Evolutionary conservation across 129 eudicot genomes (phyloP), one percentile per base, ranked within the genome.

Genomic region (Flaveria bidentis): DNA sequence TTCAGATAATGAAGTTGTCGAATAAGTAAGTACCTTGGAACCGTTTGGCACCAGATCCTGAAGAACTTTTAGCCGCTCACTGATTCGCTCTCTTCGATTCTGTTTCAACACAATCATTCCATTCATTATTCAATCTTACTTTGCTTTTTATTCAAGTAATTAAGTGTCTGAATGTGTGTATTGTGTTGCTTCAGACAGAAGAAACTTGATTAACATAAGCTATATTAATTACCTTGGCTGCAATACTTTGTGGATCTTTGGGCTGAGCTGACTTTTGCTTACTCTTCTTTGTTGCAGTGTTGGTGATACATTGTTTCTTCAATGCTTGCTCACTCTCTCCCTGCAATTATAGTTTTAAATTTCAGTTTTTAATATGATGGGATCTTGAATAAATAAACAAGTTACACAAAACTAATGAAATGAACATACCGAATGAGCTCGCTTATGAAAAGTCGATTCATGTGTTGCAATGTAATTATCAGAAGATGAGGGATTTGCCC

Each of bases 21-120:
- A 75, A 61, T 44, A 5, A 41, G 4, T 33, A 8, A 1, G 58
- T 87, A 94, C 98, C 97, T 94, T 94, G 80, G 97, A 84, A 73
- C 98, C 98, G 71, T 94, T 94, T 45, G 98, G 98, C 3, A 94
- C 98, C 16, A 94, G 98, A 65, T 94, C 98, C 26, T 94, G 98
- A 14, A 94, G 93, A 57, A 80, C 78, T 85, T 91, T 94, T 49
- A 94, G 89, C 50, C 98, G 86, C 76, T 91, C 98, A 47, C 98
- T 94, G 60, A 94, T 94, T 64, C 97, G 71, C 71, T 94, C 98
- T 83, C 98, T 84, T 30, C 98, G 96, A 87, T 91, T 94, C 98
- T 94, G 86, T 68, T 68, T 36, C 14, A 53, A 79, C 63, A 78
- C 74, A 79, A 44, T 72, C 61, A 78, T 76, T 60, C 82, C 33